Evolutionary conservation across 164 flowering plant species (phyloP).

Genomic region (Chimonanthus salicifolius): DNA sequence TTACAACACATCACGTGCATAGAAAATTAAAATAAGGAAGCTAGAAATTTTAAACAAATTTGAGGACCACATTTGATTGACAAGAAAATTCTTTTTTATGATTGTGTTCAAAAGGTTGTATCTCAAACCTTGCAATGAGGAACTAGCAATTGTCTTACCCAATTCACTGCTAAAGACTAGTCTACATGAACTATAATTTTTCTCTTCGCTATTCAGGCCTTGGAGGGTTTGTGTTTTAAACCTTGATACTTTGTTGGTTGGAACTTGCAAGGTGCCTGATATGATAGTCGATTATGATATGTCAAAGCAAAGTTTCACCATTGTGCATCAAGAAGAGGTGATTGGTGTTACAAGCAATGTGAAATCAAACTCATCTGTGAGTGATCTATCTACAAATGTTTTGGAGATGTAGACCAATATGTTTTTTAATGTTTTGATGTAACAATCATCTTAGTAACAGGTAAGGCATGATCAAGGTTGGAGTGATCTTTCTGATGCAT

Average conservation of each 20-base stretch:
- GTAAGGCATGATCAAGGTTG: slow-evolving; percentile 26
- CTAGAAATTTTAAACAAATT: no score
- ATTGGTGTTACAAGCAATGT: slow-evolving; percentile 18
- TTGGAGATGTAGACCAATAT: slow-evolving; percentile 12
- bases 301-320: slow-evolving; percentile 43
- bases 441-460: slow-evolving; percentile 14
- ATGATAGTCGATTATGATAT: slow-evolving; percentile 75
- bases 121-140: neutral
- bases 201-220: no score
- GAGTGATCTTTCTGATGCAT: slow-evolving; percentile 48
- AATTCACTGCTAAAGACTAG: no score
- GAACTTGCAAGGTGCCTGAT: slow-evolving; percentile 77
- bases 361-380: slow-evolving; percentile 10
- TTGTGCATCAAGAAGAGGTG: slow-evolving; percentile 75
- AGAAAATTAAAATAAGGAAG: no score
- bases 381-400: slow-evolving; percentile 9
- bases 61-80: no score
- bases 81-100: neutral
- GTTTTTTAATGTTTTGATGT: neutral
- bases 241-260: slow-evolving; percentile 1
- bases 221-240: neutral
- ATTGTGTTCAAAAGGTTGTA: neutral
- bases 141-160: no score
- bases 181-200: no score
- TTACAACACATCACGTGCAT: no score